These are phyloP conservation scores for Blastobotrys buckinghamii DNA, from an alignment of 1,139 yeast genomes.

Conservation along the genomic window DNA sequence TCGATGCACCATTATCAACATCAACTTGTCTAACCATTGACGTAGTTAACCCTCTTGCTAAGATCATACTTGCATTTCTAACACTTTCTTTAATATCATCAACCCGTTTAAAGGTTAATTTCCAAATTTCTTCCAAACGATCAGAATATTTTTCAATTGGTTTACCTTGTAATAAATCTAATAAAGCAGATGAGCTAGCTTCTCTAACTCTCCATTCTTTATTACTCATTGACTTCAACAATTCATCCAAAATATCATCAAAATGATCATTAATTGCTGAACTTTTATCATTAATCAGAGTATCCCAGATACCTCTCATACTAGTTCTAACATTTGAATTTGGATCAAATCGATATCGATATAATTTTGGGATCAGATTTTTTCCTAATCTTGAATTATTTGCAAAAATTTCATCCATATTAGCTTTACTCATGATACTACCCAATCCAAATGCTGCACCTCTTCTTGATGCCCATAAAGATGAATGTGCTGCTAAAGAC, in stretches of 20 bases:
- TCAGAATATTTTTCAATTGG: conserved; percentile 49
- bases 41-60: conserved; percentile 64
- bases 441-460: conserved; percentile 95
- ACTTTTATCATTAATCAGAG: conserved; percentile 59
- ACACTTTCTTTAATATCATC: conserved; percentile 96
- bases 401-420: conserved; percentile 57
- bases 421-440: conserved; percentile 71
- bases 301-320: conserved; percentile 86
- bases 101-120: conserved; percentile 79
- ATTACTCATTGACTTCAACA: conserved; percentile 65
- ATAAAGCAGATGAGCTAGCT: conserved; percentile 73
- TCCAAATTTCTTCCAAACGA: conserved; percentile 68
- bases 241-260: conserved; percentile 55
- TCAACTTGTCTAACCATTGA: conserved; percentile 56
- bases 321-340: conserved; percentile 65
- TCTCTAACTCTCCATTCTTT: conserved; percentile 94
- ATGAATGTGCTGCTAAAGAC: conserved; percentile 84
- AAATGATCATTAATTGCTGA: conserved; percentile 51
- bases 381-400: conserved; percentile 50
- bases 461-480: conserved; percentile 87
- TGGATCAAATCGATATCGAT: conserved; percentile 83
- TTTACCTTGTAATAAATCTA: conserved; percentile 61
- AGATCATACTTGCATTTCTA: conserved; percentile 65
- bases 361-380: conserved; percentile 73
- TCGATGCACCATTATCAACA: conserved; percentile 35